Evolutionary conservation across 306 rosid species (phyloP), one percentile per base, ranked within the genome.

Genomic region (Bauhinia variegata): DNA sequence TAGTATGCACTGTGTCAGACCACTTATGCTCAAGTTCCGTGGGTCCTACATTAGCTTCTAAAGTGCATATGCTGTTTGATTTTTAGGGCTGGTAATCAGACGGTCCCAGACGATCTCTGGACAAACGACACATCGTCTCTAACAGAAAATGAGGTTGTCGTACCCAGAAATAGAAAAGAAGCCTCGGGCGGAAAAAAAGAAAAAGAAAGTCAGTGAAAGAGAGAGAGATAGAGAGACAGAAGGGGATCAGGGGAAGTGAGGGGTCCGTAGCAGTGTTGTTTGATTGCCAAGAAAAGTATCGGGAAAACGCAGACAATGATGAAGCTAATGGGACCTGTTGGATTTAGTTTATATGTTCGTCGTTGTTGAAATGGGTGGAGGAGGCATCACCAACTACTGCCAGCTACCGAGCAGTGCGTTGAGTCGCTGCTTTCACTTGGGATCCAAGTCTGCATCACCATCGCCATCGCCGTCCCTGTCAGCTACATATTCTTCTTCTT

Each of bases 351-450:
- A 9, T 31, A 69, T 56, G 65, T 11, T 49, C 51, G 33, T 63
- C 67, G 73, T 49, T 36, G 61, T 54, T 78, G 67, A 88, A 72
- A 89, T 92, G 98, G 96, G 67, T 75, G 70, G 67, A 37, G 18
- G 67, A 41, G 13, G 79, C 46, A 65, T 79, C 85, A 55, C 83
- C 85, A 52, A 74, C 77, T 67, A 51, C 75, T 72, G 16, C 58
- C 59, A 78, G 70, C 83, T 63, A 41, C 83, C 82, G n/a, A n/a
- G n/a, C 99, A 0, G 99, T 95, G 77, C 97, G 78, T 83, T 82
- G 79, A 79, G 80, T 74, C 63, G 63, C 75, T 61, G 69, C 82
- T 79, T 84, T 91, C 91, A 84, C 96, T 81, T 90, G 41, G 71
- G 74, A 84, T 79, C 86, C 75, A 89, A 88, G 90, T 75, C 85